Evolutionary conservation across 2,329 filamentous ascomycete genomes (phyloP).

Genomic region (Penicillium sp.): DNA sequence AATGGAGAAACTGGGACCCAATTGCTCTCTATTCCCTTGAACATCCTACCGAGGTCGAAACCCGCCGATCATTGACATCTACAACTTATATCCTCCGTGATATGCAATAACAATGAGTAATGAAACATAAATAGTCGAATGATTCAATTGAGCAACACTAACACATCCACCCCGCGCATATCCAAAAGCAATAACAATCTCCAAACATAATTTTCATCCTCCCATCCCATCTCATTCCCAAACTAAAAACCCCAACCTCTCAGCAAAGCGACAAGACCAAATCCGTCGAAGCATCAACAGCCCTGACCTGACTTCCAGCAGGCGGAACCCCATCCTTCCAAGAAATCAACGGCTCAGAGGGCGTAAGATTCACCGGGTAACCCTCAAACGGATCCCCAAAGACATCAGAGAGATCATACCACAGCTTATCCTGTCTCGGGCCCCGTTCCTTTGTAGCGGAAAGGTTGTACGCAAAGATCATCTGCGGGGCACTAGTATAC

Average conservation of each 20-base stretch:
- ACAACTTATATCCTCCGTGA: not conserved
- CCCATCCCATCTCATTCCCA: not conserved
- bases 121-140: not conserved
- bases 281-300: conserved; percentile 21
- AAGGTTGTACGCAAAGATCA: conserved; percentile 45
- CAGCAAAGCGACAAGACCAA: conserved; percentile 30
- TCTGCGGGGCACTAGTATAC: conserved; percentile 35
- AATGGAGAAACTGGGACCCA: not conserved
- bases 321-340: conserved; percentile 37
- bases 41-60: not conserved
- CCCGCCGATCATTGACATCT: conserved; percentile 1
- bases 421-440: conserved; percentile 25
- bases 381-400: conserved; percentile 45
- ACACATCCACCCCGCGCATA: not conserved
- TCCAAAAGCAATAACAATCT: not conserved
- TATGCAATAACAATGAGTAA: not conserved
- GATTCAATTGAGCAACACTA: not conserved
- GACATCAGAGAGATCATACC: conserved; percentile 47
- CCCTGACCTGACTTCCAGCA: conserved; percentile 31
- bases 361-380: conserved; percentile 22
- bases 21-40: not conserved
- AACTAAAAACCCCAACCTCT: not conserved
- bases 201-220: not conserved
- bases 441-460: conserved; percentile 14
- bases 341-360: conserved; percentile 23